These are phyloP conservation scores for Penicillium flavigenum DNA, from an alignment of 495 filamentous ascomycete genomes.

Conservation along the genomic window DNA sequence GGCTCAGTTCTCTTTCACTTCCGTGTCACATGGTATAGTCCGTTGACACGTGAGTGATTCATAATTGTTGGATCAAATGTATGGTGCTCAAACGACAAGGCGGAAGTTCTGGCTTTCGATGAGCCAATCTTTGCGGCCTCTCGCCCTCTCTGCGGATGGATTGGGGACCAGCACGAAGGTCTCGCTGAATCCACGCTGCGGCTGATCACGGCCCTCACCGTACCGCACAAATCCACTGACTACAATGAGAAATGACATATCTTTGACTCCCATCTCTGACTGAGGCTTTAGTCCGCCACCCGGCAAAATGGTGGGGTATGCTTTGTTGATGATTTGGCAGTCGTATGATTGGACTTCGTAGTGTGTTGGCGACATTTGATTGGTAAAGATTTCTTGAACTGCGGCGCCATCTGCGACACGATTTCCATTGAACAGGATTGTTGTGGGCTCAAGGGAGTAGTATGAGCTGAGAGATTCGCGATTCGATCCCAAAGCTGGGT, in stretches of 20 bases:
- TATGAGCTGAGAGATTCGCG: constrained; percentile 54
- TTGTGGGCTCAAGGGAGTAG: constrained; percentile 53
- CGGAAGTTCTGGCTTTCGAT: constrained; percentile 75
- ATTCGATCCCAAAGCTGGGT: constrained; percentile 54
- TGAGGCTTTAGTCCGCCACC: constrained; percentile 36
- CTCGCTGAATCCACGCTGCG: constrained; percentile 68
- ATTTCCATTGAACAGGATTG: constrained; percentile 68
- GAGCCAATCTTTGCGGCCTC: constrained; percentile 57
- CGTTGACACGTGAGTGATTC: neutral
- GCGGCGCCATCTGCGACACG: constrained; percentile 52
- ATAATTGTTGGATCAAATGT: neutral
- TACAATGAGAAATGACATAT: constrained; percentile 68
- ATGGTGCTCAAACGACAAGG: constrained; percentile 47
- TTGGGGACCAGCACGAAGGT: constrained; percentile 77
- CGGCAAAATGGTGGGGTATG: constrained; percentile 48
- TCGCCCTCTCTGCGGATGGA: constrained; percentile 51
- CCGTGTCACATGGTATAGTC: neutral
- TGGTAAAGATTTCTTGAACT: constrained; percentile 60
- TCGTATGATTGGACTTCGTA: constrained; percentile 70
- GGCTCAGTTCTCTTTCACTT: neutral
- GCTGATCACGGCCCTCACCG: constrained; percentile 52
- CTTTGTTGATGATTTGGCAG: constrained; percentile 70
- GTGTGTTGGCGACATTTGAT: constrained; percentile 57
- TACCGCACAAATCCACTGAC: constrained; percentile 68
- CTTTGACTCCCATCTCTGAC: constrained; percentile 42